A percentile compares a stretch with the other conserved stretches of the same genome.
Evolutionary conservation across 1,139 yeast genomes (phyloP).

Genomic region (Taphrina confusa): DNA sequence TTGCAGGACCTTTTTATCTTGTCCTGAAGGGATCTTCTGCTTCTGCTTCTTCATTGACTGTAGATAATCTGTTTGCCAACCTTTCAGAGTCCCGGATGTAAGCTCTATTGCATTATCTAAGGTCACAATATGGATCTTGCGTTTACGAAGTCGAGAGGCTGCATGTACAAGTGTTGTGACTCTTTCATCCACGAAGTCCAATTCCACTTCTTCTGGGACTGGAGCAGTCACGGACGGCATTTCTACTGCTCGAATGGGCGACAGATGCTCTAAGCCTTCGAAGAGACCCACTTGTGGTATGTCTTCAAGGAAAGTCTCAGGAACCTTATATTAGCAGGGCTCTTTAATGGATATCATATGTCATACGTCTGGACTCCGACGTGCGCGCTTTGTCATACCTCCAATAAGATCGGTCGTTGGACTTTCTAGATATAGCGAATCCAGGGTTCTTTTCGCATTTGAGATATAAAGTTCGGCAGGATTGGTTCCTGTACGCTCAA

Average conservation of each 20-base stretch:
- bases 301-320: not conserved
- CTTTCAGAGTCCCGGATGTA: not conserved
- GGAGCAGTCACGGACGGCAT: not conserved
- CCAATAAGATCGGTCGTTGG: not conserved
- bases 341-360: not conserved
- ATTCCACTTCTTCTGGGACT: not conserved
- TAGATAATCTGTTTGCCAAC: constrained; percentile 9
- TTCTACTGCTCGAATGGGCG: not conserved
- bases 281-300: constrained; percentile 3
- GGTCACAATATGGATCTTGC: constrained; percentile 1
- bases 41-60: constrained; percentile 10
- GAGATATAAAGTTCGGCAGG: not conserved
- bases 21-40: not conserved
- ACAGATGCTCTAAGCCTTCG: not conserved
- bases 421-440: not conserved
- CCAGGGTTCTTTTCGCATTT: not conserved
- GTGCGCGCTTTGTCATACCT: not conserved
- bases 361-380: not conserved
- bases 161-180: not conserved
- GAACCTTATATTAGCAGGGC: not conserved
- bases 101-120: constrained; percentile 9
- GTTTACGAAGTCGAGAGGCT: not conserved
- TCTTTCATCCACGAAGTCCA: constrained; percentile 7
- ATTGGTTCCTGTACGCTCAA: not conserved
- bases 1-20: not conserved